Percentiles rank a stretch among this genome's conserved stretches.
Conservation (phyloP, 164 flowering plant species). For the Dillenia suffruticosa region DNA sequence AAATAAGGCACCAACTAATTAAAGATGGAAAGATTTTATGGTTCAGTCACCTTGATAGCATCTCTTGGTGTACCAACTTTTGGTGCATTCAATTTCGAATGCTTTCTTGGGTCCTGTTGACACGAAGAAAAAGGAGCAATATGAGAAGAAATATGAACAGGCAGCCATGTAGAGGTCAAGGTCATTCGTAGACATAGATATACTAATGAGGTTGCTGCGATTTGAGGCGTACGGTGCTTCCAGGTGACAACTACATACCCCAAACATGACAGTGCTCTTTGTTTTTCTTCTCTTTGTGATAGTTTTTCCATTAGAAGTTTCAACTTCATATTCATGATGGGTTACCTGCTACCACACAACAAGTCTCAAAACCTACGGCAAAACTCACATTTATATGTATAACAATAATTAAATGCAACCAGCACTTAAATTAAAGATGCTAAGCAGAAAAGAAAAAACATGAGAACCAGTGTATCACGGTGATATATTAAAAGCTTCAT, state of each 20-base stretch:
- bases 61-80: conserved; percentile 40
- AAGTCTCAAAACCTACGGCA: conserved; percentile 1
- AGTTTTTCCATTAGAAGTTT: conserved; percentile 74
- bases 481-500: too few relatives aligned
- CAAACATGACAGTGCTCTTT: conserved; percentile 89
- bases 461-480: too few relatives aligned
- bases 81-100: conserved; percentile 38
- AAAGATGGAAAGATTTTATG: too few relatives aligned
- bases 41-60: conserved; percentile 31
- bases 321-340: conserved; percentile 89
- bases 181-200: background rate
- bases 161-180: background rate
- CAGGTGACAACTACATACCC: conserved; percentile 38
- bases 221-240: background rate
- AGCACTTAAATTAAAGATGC: background rate
- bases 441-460: too few relatives aligned
- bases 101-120: conserved; percentile 63
- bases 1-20: too few relatives aligned
- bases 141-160: background rate
- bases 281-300: conserved; percentile 81
- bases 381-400: background rate
- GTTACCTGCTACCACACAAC: conserved; percentile 54
- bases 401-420: background rate
- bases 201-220: too few relatives aligned
- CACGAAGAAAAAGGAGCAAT: conserved; percentile 8